A percentile compares a stretch with the other conserved stretches of the same genome.
Evolutionary conservation across 2,329 filamentous ascomycete species (phyloP).

Genomic region (Cladosporium phlei): DNA sequence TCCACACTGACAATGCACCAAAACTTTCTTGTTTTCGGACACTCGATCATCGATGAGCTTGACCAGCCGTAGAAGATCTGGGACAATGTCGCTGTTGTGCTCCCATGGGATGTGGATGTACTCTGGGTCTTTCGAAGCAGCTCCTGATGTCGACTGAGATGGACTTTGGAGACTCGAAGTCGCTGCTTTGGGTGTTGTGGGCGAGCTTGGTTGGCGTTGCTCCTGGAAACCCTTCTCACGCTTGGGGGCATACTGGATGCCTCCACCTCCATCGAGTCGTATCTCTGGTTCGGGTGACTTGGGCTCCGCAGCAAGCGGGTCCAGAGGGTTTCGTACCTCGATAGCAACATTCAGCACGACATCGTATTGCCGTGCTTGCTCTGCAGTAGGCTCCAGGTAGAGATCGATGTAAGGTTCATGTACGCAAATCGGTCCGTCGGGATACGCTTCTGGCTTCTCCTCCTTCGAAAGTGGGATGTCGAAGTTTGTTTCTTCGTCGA

Average conservation of each 20-base stretch:
- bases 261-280: conserved; percentile 29
- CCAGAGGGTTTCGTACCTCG: conserved; percentile 74
- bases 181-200: conserved; percentile 51
- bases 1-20: conserved; percentile 82
- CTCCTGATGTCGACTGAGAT: conserved; percentile 22
- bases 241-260: conserved; percentile 30
- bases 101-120: conserved; percentile 88
- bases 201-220: conserved; percentile 32
- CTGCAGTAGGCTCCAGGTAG: conserved; percentile 73
- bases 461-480: conserved; percentile 56
- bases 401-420: conserved; percentile 73
- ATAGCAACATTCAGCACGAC: conserved; percentile 80
- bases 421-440: conserved; percentile 75
- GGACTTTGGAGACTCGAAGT: conserved; percentile 32
- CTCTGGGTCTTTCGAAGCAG: conserved; percentile 56
- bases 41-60: conserved; percentile 70
- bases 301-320: conserved; percentile 18
- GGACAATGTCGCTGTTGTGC: conserved; percentile 79
- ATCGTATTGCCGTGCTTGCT: conserved; percentile 73
- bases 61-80: conserved; percentile 69
- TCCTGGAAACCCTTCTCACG: conserved; percentile 4
- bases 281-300: conserved; percentile 29
- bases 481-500: conserved; percentile 48
- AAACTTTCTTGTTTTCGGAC: conserved; percentile 68
- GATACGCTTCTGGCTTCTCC: conserved; percentile 74